These are phyloP conservation scores for Syzygium grande DNA, from an alignment of 345 rosid species.

Conservation along the genomic window DNA sequence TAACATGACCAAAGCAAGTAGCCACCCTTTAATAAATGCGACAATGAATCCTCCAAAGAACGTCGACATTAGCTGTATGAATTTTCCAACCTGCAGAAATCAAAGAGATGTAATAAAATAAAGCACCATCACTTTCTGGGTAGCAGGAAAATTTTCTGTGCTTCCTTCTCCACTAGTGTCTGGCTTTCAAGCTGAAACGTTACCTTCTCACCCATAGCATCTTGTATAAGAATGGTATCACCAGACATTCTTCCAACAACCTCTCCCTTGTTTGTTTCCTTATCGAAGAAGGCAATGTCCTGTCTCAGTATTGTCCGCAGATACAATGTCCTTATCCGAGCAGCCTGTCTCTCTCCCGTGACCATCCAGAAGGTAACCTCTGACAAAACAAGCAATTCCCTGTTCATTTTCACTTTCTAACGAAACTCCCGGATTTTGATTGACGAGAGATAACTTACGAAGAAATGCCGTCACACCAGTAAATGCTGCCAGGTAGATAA, in stretches of 20 bases:
- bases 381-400: constrained; percentile 1
- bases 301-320: constrained; percentile 71
- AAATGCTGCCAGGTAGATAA: constrained; percentile 70
- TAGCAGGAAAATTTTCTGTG: background rate
- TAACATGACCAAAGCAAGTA: constrained; percentile 68
- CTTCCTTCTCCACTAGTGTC: background rate
- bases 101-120: background rate
- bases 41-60: constrained; percentile 72
- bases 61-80: constrained; percentile 55
- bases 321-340: constrained; percentile 59
- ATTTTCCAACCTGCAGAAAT: constrained; percentile 69
- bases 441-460: constrained; percentile 37
- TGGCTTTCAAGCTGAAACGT: background rate
- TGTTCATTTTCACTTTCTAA: background rate
- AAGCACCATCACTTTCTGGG: background rate
- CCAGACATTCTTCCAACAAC: constrained; percentile 94
- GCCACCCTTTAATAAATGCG: constrained; percentile 81
- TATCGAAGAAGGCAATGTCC: constrained; percentile 72
- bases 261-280: constrained; percentile 81
- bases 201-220: constrained; percentile 97
- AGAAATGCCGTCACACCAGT: constrained; percentile 53
- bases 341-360: constrained; percentile 83
- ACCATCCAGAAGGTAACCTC: constrained; percentile 89
- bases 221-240: constrained; percentile 85
- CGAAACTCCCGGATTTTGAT: background rate